Conservation (phyloP, 192 early-diverging fungal genomes). For the Backusella psychrophila region DNA sequence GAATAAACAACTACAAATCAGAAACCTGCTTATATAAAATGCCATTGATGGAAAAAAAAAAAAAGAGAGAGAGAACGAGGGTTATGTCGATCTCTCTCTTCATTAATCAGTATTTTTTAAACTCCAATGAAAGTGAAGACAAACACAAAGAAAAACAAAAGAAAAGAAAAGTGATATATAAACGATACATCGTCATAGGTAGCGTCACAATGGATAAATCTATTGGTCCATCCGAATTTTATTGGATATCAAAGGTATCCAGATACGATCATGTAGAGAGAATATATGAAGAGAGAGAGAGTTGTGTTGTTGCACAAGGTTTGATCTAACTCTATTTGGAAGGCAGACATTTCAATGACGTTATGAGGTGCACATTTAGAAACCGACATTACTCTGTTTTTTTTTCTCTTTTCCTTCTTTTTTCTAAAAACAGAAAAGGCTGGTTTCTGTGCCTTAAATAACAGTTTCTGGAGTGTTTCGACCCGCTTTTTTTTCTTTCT, state of each 20-base stretch:
- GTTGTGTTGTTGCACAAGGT: neutral
- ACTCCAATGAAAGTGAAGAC: neutral
- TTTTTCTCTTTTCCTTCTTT: neutral
- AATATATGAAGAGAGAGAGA: neutral
- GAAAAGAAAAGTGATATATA: neutral
- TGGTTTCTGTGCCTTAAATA: slow-evolving; percentile 7
- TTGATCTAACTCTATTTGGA: neutral
- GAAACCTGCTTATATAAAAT: neutral
- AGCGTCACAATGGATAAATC: slow-evolving; percentile 10
- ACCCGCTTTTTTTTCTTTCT: neutral
- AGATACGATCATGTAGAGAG: slow-evolving; percentile 1
- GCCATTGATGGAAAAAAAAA: neutral
- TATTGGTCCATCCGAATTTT: neutral
- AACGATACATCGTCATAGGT: slow-evolving; percentile 7
- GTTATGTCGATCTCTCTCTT: neutral
- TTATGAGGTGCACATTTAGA: slow-evolving; percentile 10
- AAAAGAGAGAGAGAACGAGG: neutral
- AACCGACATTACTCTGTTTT: neutral
- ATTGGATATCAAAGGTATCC: slow-evolving; percentile 5
- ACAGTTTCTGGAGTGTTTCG: slow-evolving; percentile 6
- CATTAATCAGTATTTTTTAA: neutral
- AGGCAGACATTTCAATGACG: slow-evolving; percentile 10
- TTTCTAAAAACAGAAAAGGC: slow-evolving; percentile 16
- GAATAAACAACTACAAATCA: neutral
- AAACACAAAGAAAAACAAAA: neutral